phyloP scores from a whole-genome alignment of 176 grass and related monocot species.

The Areca catechu region DNA sequence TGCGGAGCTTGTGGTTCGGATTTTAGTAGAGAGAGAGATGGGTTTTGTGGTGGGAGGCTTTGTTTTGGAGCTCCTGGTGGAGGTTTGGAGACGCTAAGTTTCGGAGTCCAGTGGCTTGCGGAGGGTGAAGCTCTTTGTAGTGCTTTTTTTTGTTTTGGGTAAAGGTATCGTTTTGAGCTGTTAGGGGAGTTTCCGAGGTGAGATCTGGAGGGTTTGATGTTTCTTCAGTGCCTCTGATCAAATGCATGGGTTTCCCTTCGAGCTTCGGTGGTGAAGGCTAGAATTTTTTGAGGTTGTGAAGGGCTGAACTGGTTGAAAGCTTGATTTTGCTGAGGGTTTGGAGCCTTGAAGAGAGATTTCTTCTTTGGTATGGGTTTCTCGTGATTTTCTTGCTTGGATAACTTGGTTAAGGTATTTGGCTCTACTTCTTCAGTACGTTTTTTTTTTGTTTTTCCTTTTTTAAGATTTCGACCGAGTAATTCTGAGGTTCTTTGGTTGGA shows the following conservation, averaged over 20 bases:
- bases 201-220: background rate
- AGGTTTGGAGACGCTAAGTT: background rate
- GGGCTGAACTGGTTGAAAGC: background rate
- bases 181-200: constrained; percentile 15
- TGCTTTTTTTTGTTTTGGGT: background rate
- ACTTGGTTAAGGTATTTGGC: too few relatives aligned
- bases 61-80: background rate
- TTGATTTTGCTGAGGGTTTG: background rate
- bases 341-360: constrained; percentile 11
- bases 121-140: background rate
- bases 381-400: too few relatives aligned
- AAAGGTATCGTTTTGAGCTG: constrained; percentile 1
- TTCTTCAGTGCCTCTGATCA: background rate
- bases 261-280: background rate
- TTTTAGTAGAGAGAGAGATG: constrained; percentile 17
- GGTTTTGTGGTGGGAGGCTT: constrained; percentile 1
- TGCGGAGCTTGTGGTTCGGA: constrained; percentile 14
- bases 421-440: too few relatives aligned
- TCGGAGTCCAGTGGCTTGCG: background rate
- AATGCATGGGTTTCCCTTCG: background rate
- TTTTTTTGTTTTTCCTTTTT: too few relatives aligned
- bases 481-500: too few relatives aligned
- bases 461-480: too few relatives aligned
- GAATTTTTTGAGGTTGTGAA: constrained; percentile 2
- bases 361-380: background rate